phyloP scores from a whole-genome alignment of 768 basidiomycete genomes.

The Punctularia strigosozonata region DNA sequence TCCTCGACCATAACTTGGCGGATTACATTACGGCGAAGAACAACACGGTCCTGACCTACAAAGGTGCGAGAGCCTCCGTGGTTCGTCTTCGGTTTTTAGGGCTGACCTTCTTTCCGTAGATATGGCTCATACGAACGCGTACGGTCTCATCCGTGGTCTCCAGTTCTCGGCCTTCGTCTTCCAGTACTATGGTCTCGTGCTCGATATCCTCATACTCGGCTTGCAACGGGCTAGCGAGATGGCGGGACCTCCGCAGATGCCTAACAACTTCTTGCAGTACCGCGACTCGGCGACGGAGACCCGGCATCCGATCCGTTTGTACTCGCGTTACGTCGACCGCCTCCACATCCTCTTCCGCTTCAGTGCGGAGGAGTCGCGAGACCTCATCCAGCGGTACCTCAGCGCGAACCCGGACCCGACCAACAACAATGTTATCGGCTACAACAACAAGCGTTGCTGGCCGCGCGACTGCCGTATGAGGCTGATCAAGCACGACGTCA shows the following conservation, averaged over 20 bases:
- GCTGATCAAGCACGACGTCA: slow-evolving; percentile 98
- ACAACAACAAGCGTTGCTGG: slow-evolving; percentile 99
- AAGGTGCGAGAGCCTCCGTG: slow-evolving; percentile 29
- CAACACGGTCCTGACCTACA: slow-evolving; percentile 90
- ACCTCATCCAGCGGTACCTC: slow-evolving; percentile 95
- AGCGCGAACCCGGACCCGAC: slow-evolving; percentile 97
- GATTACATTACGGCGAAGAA: slow-evolving; percentile 99
- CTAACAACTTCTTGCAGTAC: slow-evolving; percentile 97
- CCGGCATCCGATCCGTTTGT: slow-evolving; percentile 93
- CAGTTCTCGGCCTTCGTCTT: slow-evolving; percentile 99
- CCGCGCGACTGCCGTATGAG: slow-evolving; percentile 98
- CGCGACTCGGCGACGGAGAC: slow-evolving; percentile 93
- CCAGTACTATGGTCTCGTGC: slow-evolving; percentile 94
- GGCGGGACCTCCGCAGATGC: slow-evolving; percentile 95
- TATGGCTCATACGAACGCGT: slow-evolving; percentile 97
- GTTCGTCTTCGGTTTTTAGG: not conserved
- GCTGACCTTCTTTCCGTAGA: slow-evolving; percentile 28
- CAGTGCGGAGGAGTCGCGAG: slow-evolving; percentile 92
- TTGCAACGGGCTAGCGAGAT: slow-evolving; percentile 98
- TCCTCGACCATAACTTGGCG: slow-evolving; percentile 96
- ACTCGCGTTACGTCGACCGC: slow-evolving; percentile 92
- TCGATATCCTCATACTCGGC: slow-evolving; percentile 92
- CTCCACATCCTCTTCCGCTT: slow-evolving; percentile 97
- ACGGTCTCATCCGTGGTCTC: slow-evolving; percentile 92
- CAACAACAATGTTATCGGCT: slow-evolving; percentile 98